A percentile compares a stretch with the other conserved stretches of the same genome.
Conservation (phyloP, 352 stramenopile genomes). For the Thalassiosira ordinaria region DNA sequence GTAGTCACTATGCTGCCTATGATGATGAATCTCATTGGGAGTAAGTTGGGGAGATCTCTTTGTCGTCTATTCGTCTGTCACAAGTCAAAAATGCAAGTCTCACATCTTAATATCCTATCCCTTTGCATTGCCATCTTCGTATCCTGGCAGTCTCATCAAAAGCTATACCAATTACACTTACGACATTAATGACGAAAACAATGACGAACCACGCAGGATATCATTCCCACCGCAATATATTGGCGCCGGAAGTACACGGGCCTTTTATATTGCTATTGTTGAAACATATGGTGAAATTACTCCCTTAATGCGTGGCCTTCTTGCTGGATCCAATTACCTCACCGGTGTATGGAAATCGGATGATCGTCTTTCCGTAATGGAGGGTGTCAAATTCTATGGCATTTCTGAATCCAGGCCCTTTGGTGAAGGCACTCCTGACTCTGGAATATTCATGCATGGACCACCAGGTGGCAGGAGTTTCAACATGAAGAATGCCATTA, state of each 20-base stretch:
- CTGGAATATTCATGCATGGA: slow-evolving; percentile 28
- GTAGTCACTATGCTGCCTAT: slow-evolving; percentile 41
- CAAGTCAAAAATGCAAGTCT: too few relatives aligned
- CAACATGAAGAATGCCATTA: slow-evolving; percentile 41
- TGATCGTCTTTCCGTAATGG: slow-evolving; percentile 11
- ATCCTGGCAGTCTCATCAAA: too few relatives aligned
- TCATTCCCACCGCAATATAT: slow-evolving; percentile 34
- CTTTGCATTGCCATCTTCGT: too few relatives aligned
- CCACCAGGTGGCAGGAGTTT: slow-evolving; percentile 27
- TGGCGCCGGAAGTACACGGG: slow-evolving; percentile 4
- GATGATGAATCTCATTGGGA: slow-evolving; percentile 46
- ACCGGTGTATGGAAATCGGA: slow-evolving; percentile 31
- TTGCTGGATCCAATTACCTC: slow-evolving; percentile 32
- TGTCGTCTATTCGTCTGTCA: too few relatives aligned
- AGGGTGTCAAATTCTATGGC: slow-evolving; percentile 44
- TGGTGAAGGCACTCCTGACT: slow-evolving; percentile 29
- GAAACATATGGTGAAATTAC: slow-evolving; percentile 37
- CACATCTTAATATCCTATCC: too few relatives aligned
- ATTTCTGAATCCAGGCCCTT: slow-evolving; percentile 32
- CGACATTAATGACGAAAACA: neutral
- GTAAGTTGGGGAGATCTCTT: neutral
- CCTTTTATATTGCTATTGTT: slow-evolving; percentile 54
- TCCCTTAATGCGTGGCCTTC: slow-evolving; percentile 12
- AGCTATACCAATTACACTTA: slow-evolving; percentile 36
- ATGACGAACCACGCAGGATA: slow-evolving; percentile 6